Evolutionary conservation across 2,329 filamentous ascomycete species (phyloP).

Genomic region (Mariannaea elegans): DNA sequence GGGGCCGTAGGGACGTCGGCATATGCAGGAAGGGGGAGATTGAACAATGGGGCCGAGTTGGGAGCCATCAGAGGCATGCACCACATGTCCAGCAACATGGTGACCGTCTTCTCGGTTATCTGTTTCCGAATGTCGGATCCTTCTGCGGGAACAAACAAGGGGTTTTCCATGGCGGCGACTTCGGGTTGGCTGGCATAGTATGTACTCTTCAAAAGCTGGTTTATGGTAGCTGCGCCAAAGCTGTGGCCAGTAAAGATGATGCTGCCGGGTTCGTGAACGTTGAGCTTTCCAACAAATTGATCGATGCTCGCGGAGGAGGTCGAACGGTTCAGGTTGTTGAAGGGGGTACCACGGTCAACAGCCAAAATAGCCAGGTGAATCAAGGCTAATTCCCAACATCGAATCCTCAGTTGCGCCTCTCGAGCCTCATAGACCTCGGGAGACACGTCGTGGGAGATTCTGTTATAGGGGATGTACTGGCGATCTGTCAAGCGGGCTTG

Average conservation of each 20-base stretch:
- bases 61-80: conserved; percentile 75
- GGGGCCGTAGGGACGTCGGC: conserved; percentile 57
- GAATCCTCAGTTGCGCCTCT: conserved; percentile 76
- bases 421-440: conserved; percentile 73
- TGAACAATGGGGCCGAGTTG: conserved; percentile 69
- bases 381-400: conserved; percentile 81
- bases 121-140: conserved; percentile 68
- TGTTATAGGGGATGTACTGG: conserved; percentile 57
- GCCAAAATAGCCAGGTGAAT: conserved; percentile 73
- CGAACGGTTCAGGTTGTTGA: conserved; percentile 64
- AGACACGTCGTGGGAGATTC: conserved; percentile 69
- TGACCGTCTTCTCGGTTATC: conserved; percentile 72
- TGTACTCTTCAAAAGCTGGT: conserved; percentile 82
- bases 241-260: conserved; percentile 83
- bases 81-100: conserved; percentile 83
- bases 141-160: conserved; percentile 68
- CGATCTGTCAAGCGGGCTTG: conserved; percentile 43
- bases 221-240: conserved; percentile 78
- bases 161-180: conserved; percentile 57
- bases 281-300: conserved; percentile 68
- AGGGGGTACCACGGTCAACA: conserved; percentile 65
- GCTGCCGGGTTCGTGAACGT: conserved; percentile 75
- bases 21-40: conserved; percentile 79
- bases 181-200: conserved; percentile 69
- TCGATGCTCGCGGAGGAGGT: conserved; percentile 57